Conservation (phyloP, 2,329 filamentous ascomycete genomes). For the Penicillium griseofulvum region DNA sequence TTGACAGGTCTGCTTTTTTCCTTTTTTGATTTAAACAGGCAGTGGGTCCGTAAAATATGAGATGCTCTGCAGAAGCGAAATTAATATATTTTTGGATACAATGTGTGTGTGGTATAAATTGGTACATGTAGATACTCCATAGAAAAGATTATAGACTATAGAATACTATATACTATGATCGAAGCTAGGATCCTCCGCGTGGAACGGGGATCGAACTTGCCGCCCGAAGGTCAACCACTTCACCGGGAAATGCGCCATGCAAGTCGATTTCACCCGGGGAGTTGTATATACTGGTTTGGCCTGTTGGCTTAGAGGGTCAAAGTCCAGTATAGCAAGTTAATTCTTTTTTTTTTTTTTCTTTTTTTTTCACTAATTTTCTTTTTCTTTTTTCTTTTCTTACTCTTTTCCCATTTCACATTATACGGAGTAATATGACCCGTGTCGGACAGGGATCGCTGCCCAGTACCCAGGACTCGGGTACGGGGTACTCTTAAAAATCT, state of each 20-base stretch:
- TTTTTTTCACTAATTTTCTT: not conserved
- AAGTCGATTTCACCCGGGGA: not conserved
- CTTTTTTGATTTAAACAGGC: not conserved
- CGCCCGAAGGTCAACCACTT: constrained; percentile 13
- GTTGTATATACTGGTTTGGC: not conserved
- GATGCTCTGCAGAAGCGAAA: constrained; percentile 2
- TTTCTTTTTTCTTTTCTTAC: not conserved
- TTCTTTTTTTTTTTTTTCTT: not conserved
- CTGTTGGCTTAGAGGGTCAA: not conserved
- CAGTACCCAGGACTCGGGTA: not conserved
- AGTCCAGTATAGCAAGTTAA: too few species aligned
- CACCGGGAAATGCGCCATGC: constrained; percentile 9
- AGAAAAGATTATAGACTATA: not conserved
- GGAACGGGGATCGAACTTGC: constrained; percentile 12
- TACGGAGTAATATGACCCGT: not conserved
- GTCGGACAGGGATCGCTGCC: not conserved
- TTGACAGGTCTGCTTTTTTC: constrained; percentile 31
- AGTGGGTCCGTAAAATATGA: constrained; percentile 9
- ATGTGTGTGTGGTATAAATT: too few species aligned
- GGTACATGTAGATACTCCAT: not conserved
- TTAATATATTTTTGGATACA: not conserved
- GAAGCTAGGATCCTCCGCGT: constrained; percentile 13
- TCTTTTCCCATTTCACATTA: not conserved
- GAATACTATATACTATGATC: constrained; percentile 1
- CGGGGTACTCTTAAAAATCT: not conserved